Conservation (phyloP, 208 protist species). For the Crithidia sp. region DNA sequence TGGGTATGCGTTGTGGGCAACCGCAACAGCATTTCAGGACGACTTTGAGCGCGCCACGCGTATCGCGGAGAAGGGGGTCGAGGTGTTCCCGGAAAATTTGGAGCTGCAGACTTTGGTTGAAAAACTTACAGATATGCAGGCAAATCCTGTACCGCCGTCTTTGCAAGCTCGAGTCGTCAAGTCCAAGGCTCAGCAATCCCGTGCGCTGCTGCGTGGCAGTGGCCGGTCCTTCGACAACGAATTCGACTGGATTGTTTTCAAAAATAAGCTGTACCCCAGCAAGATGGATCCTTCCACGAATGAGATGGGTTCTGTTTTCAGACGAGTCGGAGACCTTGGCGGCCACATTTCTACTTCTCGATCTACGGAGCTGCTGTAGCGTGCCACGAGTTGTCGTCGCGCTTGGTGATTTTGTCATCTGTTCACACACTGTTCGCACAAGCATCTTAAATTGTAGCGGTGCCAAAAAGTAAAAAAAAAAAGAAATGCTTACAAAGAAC, state of each 20-base stretch:
- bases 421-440: neutral
- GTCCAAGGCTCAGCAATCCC: slow-evolving; percentile 58
- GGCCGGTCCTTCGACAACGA: slow-evolving; percentile 85
- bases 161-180: slow-evolving; percentile 30
- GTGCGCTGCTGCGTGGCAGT: slow-evolving; percentile 54
- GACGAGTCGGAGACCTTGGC: slow-evolving; percentile 81
- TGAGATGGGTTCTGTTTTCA: slow-evolving; percentile 88
- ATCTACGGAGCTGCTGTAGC: slow-evolving; percentile 59
- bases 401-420: slow-evolving; percentile 6
- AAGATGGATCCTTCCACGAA: slow-evolving; percentile 86
- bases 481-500: neutral
- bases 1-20: slow-evolving; percentile 77
- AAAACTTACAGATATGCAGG: slow-evolving; percentile 13
- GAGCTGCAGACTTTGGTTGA: slow-evolving; percentile 33
- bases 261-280: slow-evolving; percentile 80
- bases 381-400: neutral
- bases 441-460: neutral
- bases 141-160: neutral
- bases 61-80: slow-evolving; percentile 75
- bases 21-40: slow-evolving; percentile 82
- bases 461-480: neutral
- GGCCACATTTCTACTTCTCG: slow-evolving; percentile 78
- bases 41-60: slow-evolving; percentile 63
- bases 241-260: slow-evolving; percentile 84
- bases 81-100: slow-evolving; percentile 38